A percentile compares a stretch with the other conserved stretches of the same genome.
Conservation (phyloP, 345 rosid species). For the Gossypium thurberi region DNA sequence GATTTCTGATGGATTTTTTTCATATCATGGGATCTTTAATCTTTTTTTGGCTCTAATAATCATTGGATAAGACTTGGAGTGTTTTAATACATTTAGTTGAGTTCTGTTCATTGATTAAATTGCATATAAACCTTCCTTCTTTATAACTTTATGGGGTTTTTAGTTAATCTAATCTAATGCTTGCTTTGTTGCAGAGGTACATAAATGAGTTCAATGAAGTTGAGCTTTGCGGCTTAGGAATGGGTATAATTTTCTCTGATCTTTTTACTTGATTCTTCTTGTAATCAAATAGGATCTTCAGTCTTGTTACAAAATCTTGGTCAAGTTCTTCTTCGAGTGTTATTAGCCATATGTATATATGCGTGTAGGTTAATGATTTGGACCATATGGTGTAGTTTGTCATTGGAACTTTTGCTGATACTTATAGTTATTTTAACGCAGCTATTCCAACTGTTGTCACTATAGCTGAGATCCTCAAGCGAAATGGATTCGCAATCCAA, state of each 20-base stretch:
- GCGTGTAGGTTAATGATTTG: no score
- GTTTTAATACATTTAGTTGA: neutral
- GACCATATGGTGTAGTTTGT: neutral
- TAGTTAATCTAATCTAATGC: neutral
- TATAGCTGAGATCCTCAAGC: slow-evolving; percentile 30
- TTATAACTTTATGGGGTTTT: neutral
- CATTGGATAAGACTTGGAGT: neutral
- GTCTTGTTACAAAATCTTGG: neutral
- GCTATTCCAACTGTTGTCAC: slow-evolving; percentile 36
- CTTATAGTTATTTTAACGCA: neutral
- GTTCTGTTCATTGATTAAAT: neutral
- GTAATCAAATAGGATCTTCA: no score
- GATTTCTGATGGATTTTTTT: neutral
- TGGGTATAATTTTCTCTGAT: slow-evolving; percentile 24
- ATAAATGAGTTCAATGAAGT: slow-evolving; percentile 27
- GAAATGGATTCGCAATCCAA: slow-evolving; percentile 23
- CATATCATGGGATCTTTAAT: neutral
- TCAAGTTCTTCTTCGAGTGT: neutral
- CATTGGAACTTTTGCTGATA: neutral
- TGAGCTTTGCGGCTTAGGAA: slow-evolving; percentile 34
- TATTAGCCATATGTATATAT: neutral
- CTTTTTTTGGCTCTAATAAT: neutral
- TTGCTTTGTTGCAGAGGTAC: slow-evolving; percentile 23
- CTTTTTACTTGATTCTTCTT: neutral
- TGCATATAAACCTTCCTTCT: neutral